These are phyloP conservation scores for Fusarium sp. DNA, from an alignment of 2,329 filamentous ascomycete species.

Conservation along the genomic window DNA sequence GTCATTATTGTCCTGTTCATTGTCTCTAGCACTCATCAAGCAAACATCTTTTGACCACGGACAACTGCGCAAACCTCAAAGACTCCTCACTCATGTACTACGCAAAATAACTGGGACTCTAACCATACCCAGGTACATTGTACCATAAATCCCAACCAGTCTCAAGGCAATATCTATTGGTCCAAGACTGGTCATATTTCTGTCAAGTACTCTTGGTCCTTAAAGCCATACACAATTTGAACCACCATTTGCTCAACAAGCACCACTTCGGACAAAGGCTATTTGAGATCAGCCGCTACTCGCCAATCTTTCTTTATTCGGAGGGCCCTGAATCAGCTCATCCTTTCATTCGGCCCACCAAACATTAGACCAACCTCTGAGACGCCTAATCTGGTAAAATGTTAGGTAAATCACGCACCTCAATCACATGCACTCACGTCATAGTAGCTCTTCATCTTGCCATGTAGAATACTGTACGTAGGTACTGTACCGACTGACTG, in stretches of 20 bases:
- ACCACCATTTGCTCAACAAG: constrained; percentile 2
- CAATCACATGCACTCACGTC: constrained; percentile 44
- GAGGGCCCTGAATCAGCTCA: constrained; percentile 35
- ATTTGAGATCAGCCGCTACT: constrained; percentile 24
- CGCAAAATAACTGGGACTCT: too few species aligned
- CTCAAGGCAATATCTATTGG: too few species aligned
- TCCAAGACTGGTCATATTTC: too few species aligned
- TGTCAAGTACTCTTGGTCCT: not conserved
- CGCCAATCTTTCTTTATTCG: constrained; percentile 32
- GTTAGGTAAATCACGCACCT: constrained; percentile 38
- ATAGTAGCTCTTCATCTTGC: constrained; percentile 25
- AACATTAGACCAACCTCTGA: constrained; percentile 19
- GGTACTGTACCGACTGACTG: not conserved
- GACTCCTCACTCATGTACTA: not conserved
- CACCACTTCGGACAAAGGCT: constrained; percentile 5
- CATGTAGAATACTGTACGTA: not conserved
- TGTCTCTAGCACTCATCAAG: not conserved
- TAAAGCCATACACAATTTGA: not conserved
- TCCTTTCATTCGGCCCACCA: constrained; percentile 25
- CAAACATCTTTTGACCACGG: constrained; percentile 1
- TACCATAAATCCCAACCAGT: too few species aligned
- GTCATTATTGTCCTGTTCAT: not conserved
- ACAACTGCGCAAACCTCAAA: constrained; percentile 23
- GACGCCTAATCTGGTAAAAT: constrained; percentile 30
- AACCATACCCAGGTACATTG: too few species aligned